Conservation (phyloP, 176 grass and related monocot species). For the Avena insularis region DNA sequence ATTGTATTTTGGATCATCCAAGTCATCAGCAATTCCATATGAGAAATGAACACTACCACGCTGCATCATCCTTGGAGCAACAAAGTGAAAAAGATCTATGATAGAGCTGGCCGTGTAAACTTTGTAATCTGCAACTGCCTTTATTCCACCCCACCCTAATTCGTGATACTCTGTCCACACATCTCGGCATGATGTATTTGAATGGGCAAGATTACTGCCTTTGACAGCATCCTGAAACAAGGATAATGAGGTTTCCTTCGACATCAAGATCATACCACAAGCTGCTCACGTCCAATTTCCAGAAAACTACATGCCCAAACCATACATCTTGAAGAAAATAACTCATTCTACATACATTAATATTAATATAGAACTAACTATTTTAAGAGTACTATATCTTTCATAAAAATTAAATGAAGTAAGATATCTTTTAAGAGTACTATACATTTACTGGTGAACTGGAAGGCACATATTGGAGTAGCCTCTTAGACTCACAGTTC, state of each 20-base stretch:
- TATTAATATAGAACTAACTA: neutral
- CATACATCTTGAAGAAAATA: conserved; percentile 21
- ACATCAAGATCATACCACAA: conserved; percentile 24
- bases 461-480: conserved; percentile 17
- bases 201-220: conserved; percentile 72
- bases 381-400: neutral
- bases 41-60: conserved; percentile 95
- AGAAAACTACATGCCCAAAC: conserved; percentile 16
- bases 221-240: conserved; percentile 84
- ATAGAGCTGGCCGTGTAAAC: conserved; percentile 76
- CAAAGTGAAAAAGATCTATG: conserved; percentile 86
- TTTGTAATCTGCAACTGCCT: conserved; percentile 92
- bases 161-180: conserved; percentile 99
- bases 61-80: conserved; percentile 99
- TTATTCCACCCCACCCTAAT: conserved; percentile 89
- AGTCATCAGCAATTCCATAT: conserved; percentile 90
- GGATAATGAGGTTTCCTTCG: neutral
- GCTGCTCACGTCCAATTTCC: neutral
- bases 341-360: neutral
- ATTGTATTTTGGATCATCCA: conserved; percentile 83
- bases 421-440: neutral
- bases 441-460: conserved; percentile 7
- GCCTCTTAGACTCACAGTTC: neutral
- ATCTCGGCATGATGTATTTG: conserved; percentile 84
- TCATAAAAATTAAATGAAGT: neutral